These are phyloP conservation scores for Lepiota subincarnata DNA, from an alignment of 768 basidiomycete species.

Conservation along the genomic window DNA sequence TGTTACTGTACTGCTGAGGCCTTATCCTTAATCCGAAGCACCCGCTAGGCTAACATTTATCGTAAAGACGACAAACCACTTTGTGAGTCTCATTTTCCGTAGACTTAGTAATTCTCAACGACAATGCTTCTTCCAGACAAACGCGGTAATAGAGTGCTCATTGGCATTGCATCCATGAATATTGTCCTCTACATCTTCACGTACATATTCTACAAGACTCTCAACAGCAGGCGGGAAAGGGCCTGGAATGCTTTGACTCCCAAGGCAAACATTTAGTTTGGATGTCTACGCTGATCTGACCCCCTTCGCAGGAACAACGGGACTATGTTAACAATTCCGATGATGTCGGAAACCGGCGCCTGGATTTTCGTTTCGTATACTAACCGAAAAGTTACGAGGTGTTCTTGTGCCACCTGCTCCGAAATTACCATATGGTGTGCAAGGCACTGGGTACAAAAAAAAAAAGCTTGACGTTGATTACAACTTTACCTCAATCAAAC, in stretches of 20 bases:
- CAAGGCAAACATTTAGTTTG: conserved; percentile 29
- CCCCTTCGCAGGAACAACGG: conserved; percentile 40
- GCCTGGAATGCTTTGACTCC: conserved; percentile 49
- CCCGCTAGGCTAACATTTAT: conserved; percentile 46
- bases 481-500: too few relatives aligned
- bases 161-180: conserved; percentile 52
- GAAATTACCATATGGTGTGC: too few relatives aligned
- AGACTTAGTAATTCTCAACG: not conserved
- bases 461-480: too few relatives aligned
- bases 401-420: too few relatives aligned
- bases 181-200: conserved; percentile 47
- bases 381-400: conserved; percentile 19
- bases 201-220: conserved; percentile 50
- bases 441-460: too few relatives aligned
- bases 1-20: not conserved
- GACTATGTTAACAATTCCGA: conserved; percentile 59
- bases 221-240: conserved; percentile 45
- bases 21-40: conserved; percentile 14
- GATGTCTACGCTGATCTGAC: not conserved
- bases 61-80: conserved; percentile 44
- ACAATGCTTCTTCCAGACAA: conserved; percentile 35
- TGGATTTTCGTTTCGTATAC: conserved; percentile 64
- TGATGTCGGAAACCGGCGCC: conserved; percentile 54
- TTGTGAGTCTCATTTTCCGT: conserved; percentile 23
- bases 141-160: conserved; percentile 52